Conservation (phyloP, 768 basidiomycete genomes). For the Amyloporia xantha region DNA sequence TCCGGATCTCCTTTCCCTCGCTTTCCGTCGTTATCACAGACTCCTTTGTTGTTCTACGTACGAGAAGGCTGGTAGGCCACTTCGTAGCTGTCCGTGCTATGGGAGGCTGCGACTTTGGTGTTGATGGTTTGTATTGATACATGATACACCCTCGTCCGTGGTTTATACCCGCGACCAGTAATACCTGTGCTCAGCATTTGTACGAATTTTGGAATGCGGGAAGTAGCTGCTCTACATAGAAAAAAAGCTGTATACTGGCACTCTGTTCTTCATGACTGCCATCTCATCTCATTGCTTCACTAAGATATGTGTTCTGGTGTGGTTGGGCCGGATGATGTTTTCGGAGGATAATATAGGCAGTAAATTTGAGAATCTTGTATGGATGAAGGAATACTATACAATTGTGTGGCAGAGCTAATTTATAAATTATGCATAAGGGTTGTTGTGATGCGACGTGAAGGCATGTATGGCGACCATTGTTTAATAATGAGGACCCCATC, state of each 20-base stretch:
- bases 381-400: background rate
- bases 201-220: background rate
- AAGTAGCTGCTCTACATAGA: background rate
- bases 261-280: too few species aligned
- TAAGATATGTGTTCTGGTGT: too few species aligned
- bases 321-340: background rate
- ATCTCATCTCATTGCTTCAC: too few species aligned
- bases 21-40: background rate
- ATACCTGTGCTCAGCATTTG: background rate
- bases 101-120: background rate
- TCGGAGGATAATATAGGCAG: too few species aligned
- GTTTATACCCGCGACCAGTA: conserved; percentile 9
- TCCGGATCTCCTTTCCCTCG: conserved; percentile 4
- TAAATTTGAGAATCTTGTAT: too few species aligned
- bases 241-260: too few species aligned
- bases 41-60: conserved; percentile 1
- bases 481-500: conserved; percentile 38
- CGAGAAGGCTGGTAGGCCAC: background rate
- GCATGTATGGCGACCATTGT: background rate
- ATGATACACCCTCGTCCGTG: conserved; percentile 6
- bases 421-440: background rate
- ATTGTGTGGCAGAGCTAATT: background rate
- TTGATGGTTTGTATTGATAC: conserved; percentile 2
- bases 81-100: background rate
- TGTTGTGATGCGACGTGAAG: background rate